Conservation (phyloP, 768 basidiomycete genomes). For the Strobilomyces echinocephalus region DNA sequence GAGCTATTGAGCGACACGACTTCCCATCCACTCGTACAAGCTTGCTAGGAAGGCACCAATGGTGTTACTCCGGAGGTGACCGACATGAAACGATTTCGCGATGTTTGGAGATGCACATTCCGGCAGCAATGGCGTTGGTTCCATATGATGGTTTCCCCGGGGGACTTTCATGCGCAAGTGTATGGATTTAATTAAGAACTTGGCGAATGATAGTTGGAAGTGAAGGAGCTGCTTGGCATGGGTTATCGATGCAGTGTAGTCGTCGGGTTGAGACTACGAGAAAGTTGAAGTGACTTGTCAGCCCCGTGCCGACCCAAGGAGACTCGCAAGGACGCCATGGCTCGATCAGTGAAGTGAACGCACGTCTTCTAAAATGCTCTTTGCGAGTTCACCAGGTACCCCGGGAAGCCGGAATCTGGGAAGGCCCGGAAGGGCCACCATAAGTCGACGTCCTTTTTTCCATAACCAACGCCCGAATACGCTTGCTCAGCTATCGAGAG, state of each 20-base stretch:
- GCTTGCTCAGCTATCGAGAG: slow-evolving; percentile 74
- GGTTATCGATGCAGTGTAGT: slow-evolving; percentile 65
- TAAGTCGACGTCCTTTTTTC: slow-evolving; percentile 64
- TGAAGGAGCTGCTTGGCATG: slow-evolving; percentile 79
- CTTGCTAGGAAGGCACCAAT: slow-evolving; percentile 94
- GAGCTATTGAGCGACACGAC: slow-evolving; percentile 91
- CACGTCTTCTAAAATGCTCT: slow-evolving; percentile 70
- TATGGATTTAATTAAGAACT: slow-evolving; percentile 69
- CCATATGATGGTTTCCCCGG: slow-evolving; percentile 72
- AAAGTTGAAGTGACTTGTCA: neutral
- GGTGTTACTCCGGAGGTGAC: slow-evolving; percentile 94
- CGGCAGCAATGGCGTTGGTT: slow-evolving; percentile 67
- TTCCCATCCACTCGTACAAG: slow-evolving; percentile 91
- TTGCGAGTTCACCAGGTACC: slow-evolving; percentile 73
- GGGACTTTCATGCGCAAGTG: slow-evolving; percentile 57
- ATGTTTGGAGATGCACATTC: slow-evolving; percentile 92
- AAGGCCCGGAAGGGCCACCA: slow-evolving; percentile 69
- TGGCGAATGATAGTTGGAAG: slow-evolving; percentile 67
- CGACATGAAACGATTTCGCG: slow-evolving; percentile 97
- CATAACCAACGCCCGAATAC: slow-evolving; percentile 81
- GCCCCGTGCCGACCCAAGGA: neutral
- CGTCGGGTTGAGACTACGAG: slow-evolving; percentile 76
- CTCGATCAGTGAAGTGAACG: slow-evolving; percentile 20
- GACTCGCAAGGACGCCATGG: neutral
- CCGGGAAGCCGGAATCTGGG: slow-evolving; percentile 77